A percentile compares a stretch with the other conserved stretches of the same genome.
These are phyloP conservation scores for Fusarium agapanthi DNA, from an alignment of 2,329 filamentous ascomycete species.

Conservation along the genomic window DNA sequence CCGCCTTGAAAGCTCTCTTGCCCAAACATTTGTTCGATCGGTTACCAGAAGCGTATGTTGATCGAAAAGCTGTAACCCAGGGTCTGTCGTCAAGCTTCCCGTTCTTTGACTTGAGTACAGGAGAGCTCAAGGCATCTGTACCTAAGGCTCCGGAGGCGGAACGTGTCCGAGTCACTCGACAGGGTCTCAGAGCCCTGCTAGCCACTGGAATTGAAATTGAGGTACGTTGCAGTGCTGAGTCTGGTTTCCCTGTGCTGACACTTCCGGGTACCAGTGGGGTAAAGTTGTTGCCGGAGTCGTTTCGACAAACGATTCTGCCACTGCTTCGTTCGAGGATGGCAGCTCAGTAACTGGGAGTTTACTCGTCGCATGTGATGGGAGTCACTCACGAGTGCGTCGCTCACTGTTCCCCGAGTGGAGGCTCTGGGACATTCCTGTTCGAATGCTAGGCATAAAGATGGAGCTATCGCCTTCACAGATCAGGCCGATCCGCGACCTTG, in stretches of 20 bases:
- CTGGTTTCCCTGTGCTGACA: fast-evolving
- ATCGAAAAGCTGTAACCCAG: conserved; percentile 57
- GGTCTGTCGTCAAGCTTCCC: conserved; percentile 60
- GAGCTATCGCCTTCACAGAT: conserved; percentile 53
- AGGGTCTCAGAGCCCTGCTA: conserved; percentile 56
- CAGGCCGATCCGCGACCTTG: conserved; percentile 54
- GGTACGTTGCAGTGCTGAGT: conserved; percentile 38
- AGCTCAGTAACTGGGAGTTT: conserved; percentile 52
- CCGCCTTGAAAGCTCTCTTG: conserved; percentile 60
- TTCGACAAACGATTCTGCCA: conserved; percentile 46
- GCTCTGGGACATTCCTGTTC: conserved; percentile 56
- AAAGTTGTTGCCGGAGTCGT: conserved; percentile 49
- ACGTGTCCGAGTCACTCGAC: conserved; percentile 58
- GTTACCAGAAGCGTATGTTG: conserved; percentile 62
- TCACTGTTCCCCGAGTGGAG: conserved; percentile 47
- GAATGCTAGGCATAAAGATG: conserved; percentile 57
- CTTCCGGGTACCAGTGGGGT: conserved; percentile 47
- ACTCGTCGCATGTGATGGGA: conserved; percentile 62
- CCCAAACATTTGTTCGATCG: conserved; percentile 55
- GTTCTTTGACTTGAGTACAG: conserved; percentile 64
- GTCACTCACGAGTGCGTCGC: conserved; percentile 54
- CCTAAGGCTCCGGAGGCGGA: conserved; percentile 55
- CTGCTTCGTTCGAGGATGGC: conserved; percentile 57
- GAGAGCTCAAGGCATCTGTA: conserved; percentile 51
- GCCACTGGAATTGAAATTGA: conserved; percentile 57